Conservation (phyloP, 2,329 filamentous ascomycete genomes). For the Colletotrichum nymphaeae region DNA sequence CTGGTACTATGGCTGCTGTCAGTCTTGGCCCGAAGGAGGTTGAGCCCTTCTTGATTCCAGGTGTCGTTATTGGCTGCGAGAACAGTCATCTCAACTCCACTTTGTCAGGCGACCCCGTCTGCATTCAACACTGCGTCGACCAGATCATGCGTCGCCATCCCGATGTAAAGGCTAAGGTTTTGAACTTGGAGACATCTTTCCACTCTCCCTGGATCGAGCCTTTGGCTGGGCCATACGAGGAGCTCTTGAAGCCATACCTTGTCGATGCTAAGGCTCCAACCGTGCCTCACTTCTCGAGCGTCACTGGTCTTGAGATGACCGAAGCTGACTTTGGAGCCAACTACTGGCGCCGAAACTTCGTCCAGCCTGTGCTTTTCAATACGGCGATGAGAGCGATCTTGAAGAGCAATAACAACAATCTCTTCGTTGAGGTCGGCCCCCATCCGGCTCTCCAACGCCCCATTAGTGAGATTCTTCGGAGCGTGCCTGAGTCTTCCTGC, state of each 20-base stretch:
- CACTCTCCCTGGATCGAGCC: slow-evolving; percentile 47
- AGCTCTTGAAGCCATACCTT: slow-evolving; percentile 13
- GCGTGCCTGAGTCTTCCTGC: slow-evolving; percentile 10
- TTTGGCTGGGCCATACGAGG: slow-evolving; percentile 35
- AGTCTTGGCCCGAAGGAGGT: slow-evolving; percentile 47
- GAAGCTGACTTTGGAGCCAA: slow-evolving; percentile 2
- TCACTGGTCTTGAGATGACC: slow-evolving; percentile 43
- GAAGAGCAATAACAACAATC: slow-evolving; percentile 13
- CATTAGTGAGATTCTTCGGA: slow-evolving; percentile 48
- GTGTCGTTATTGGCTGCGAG: slow-evolving; percentile 44
- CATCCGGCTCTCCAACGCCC: slow-evolving; percentile 39
- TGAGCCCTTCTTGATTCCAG: slow-evolving; percentile 40
- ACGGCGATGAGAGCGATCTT: slow-evolving; percentile 44
- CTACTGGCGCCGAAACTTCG: slow-evolving; percentile 59
- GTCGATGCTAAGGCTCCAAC: slow-evolving; percentile 1
- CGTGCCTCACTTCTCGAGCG: slow-evolving; percentile 38
- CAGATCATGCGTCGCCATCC: slow-evolving; percentile 43
- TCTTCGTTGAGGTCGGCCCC: slow-evolving; percentile 40
- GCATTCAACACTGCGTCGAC: slow-evolving; percentile 41
- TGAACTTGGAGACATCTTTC: slow-evolving; percentile 55
- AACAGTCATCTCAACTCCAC: slow-evolving; percentile 46
- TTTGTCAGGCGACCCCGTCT: slow-evolving; percentile 39
- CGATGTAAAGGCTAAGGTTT: slow-evolving; percentile 43
- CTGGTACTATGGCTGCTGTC: slow-evolving; percentile 54
- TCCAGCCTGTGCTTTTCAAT: slow-evolving; percentile 56